A percentile compares a stretch with the other conserved stretches of the same genome.
phyloP scores from a whole-genome alignment of 2,329 filamentous ascomycete genomes.

The Zasmidium citrigriseum region DNA sequence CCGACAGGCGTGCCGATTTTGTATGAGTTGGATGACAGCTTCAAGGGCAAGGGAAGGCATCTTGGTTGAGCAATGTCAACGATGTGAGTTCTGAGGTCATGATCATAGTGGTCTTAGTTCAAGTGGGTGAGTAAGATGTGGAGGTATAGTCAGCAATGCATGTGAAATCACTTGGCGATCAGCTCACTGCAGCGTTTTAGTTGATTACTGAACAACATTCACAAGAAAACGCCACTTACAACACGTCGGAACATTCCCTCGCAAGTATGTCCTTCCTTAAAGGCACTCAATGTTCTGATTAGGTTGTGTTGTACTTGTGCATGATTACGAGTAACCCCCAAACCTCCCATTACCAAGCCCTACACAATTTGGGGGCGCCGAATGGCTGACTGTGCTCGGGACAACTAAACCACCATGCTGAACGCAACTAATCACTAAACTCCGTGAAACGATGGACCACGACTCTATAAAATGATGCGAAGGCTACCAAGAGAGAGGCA shows the following conservation, averaged over 20 bases:
- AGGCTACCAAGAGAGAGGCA: too few species aligned
- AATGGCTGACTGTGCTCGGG: background rate
- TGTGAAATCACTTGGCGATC: background rate
- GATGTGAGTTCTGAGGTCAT: too few species aligned
- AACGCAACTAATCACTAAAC: background rate
- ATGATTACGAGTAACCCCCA: background rate
- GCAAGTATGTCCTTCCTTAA: background rate
- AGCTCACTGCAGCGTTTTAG: background rate
- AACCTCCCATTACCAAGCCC: background rate
- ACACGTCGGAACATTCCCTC: background rate
- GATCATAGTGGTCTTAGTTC: too few species aligned
- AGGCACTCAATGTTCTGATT: background rate
- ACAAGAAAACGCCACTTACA: background rate
- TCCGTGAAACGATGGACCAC: background rate
- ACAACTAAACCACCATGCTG: too few species aligned
- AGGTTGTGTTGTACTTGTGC: background rate
- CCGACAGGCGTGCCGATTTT: conserved; percentile 16
- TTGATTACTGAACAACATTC: background rate
- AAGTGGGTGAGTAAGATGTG: too few species aligned
- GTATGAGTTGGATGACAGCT: conserved; percentile 14
- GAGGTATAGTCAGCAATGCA: background rate
- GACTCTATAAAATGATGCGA: background rate
- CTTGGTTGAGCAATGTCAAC: too few species aligned
- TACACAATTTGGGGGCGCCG: background rate
- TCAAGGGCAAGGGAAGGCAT: background rate